These are phyloP conservation scores for Aphelidium insulamus DNA, from an alignment of 371 early-diverging fungal genomes.

Conservation along the genomic window DNA sequence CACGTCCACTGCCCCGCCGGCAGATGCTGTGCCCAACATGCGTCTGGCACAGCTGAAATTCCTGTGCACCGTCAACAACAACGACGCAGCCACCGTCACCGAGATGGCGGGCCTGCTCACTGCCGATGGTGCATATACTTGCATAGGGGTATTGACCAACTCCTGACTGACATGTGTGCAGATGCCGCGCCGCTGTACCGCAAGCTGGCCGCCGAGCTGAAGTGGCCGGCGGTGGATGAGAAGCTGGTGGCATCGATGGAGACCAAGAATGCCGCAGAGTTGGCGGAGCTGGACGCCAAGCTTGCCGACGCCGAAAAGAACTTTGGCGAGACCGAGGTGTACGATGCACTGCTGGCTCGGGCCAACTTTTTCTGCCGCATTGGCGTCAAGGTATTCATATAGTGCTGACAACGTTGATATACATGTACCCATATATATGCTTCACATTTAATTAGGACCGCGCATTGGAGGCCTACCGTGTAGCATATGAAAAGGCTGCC, in stretches of 20 bases:
- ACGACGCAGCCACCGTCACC: no score
- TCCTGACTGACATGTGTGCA: slow-evolving; percentile 1
- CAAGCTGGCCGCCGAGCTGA: slow-evolving; percentile 2
- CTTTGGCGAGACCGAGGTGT: slow-evolving; percentile 81
- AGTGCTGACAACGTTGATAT: not conserved
- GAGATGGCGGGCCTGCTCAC: no score
- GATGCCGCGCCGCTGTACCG: slow-evolving; percentile 4
- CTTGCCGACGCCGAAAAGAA: slow-evolving; percentile 72
- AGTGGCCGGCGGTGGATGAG: slow-evolving; percentile 18
- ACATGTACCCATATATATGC: not conserved
- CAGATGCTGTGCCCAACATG: no score
- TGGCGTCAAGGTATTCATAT: slow-evolving; percentile 59
- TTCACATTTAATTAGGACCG: slow-evolving; percentile 33
- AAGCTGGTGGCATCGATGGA: slow-evolving; percentile 25
- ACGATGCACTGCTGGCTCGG: slow-evolving; percentile 69
- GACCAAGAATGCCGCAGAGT: slow-evolving; percentile 40
- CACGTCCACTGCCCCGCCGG: no score
- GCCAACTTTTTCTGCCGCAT: slow-evolving; percentile 79
- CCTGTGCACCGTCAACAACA: no score
- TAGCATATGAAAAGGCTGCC: slow-evolving; percentile 59
- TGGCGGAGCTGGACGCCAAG: slow-evolving; percentile 55
- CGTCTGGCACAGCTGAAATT: no score
- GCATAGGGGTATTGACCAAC: not conserved
- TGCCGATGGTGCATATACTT: no score
- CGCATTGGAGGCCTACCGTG: slow-evolving; percentile 57